These are phyloP conservation scores for Apiotrichum gracile DNA, from an alignment of 1,284 basidiomycete genomes.

Conservation along the genomic window DNA sequence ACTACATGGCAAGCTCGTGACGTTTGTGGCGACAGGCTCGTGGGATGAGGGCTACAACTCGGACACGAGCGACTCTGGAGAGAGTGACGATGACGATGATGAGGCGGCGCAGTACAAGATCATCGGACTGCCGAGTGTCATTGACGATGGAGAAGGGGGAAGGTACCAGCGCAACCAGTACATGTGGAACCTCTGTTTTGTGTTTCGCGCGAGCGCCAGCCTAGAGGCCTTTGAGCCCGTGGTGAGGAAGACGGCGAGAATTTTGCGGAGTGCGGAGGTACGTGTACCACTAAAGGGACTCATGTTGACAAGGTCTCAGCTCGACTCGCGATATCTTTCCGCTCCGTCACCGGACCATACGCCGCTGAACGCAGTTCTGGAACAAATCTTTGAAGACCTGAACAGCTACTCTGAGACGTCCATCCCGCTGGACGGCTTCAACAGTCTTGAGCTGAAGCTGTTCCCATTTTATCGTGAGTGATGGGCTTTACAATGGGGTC, in stretches of 20 bases:
- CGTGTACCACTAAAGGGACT: constrained; percentile 25
- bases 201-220: constrained; percentile 81
- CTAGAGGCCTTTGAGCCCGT: constrained; percentile 92
- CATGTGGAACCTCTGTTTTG: constrained; percentile 93
- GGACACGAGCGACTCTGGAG: constrained; percentile 19
- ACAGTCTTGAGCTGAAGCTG: constrained; percentile 88
- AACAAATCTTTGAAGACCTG: constrained; percentile 94
- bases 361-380: constrained; percentile 73
- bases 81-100: constrained; percentile 8
- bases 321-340: constrained; percentile 84
- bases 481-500: not conserved
- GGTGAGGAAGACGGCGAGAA: constrained; percentile 87
- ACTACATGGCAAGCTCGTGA: constrained; percentile 83
- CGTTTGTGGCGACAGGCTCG: constrained; percentile 39
- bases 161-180: constrained; percentile 80
- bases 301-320: constrained; percentile 50
- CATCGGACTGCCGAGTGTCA: constrained; percentile 78
- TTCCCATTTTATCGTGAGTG: constrained; percentile 77
- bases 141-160: constrained; percentile 50
- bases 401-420: constrained; percentile 95
- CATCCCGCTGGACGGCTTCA: constrained; percentile 79
- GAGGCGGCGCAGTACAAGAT: constrained; percentile 57
- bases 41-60: constrained; percentile 11
- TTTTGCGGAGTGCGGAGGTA: constrained; percentile 82
- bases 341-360: constrained; percentile 62